Percentiles rank a stretch among this genome's conserved stretches.
Evolutionary conservation across 805 yeast genomes (phyloP).

Genomic region (Cyberlindnera meyerae): DNA sequence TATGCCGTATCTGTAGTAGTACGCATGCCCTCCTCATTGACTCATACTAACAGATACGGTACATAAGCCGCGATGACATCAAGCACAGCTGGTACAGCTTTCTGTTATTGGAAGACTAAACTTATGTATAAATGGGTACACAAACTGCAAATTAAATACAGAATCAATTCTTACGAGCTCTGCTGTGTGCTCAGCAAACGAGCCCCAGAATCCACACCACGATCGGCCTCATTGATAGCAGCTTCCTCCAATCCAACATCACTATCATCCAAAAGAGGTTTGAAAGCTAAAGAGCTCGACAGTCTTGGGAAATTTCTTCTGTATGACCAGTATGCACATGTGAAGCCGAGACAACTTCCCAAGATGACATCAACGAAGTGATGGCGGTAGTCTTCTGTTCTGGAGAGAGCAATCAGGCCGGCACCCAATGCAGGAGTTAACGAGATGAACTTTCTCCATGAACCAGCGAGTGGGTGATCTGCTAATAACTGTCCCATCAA

Average conservation of each 20-base stretch:
- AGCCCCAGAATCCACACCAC: constrained; percentile 14
- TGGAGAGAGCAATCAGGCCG: constrained; percentile 67
- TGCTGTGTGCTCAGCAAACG: constrained; percentile 11
- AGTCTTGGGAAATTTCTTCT: constrained; percentile 37
- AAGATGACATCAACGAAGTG: constrained; percentile 80
- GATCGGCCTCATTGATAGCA: constrained; percentile 16
- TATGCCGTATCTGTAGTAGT: too few species aligned
- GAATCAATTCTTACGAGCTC: neutral
- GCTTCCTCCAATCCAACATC: constrained; percentile 30
- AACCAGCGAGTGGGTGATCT: constrained; percentile 45
- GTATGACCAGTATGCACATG: constrained; percentile 45
- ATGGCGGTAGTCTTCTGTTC: constrained; percentile 92
- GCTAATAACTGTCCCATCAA: constrained; percentile 59
- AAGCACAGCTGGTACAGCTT: too few species aligned
- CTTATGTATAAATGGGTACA: too few species aligned
- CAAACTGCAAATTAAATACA: too few species aligned
- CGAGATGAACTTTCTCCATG: constrained; percentile 57
- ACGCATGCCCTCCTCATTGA: too few species aligned
- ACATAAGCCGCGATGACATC: too few species aligned
- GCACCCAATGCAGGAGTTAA: constrained; percentile 65
- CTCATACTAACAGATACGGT: too few species aligned
- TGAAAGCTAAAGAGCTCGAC: constrained; percentile 30
- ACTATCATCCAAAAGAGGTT: constrained; percentile 37
- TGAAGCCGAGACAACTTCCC: constrained; percentile 65
- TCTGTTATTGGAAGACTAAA: too few species aligned